Evolutionary conservation across 768 basidiomycete genomes (phyloP).

Genomic region (Kwoniella botswanensis): DNA sequence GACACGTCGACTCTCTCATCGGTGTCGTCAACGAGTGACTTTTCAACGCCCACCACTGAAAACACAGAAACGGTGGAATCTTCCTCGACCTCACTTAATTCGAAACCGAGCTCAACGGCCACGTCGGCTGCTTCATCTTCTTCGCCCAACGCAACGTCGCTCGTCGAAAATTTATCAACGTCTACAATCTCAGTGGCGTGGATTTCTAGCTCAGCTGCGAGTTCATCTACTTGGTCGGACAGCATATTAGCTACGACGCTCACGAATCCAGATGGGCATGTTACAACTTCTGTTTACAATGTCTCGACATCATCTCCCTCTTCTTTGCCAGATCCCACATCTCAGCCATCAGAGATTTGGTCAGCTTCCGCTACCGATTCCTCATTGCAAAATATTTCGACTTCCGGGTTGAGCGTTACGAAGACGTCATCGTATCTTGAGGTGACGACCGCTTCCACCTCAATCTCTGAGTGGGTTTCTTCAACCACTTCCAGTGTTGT

Average conservation of each 20-base stretch:
- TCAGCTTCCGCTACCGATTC: too few relatives aligned
- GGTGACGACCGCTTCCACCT: too few relatives aligned
- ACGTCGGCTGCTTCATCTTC: background rate
- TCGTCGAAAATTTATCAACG: background rate
- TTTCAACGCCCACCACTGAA: background rate
- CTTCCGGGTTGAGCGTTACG: too few relatives aligned
- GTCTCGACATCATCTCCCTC: background rate
- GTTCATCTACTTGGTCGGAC: background rate
- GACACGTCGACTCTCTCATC: background rate
- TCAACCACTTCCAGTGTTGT: background rate
- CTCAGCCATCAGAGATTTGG: too few relatives aligned
- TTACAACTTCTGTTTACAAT: background rate
- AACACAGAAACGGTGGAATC: background rate
- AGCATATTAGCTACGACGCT: background rate
- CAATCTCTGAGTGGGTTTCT: background rate
- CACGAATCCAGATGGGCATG: background rate
- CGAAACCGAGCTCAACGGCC: too few relatives aligned
- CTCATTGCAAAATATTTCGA: too few relatives aligned
- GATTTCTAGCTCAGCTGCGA: background rate
- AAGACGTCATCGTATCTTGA: too few relatives aligned
- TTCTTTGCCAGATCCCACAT: too few relatives aligned
- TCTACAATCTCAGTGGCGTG: background rate
- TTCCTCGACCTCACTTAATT: background rate
- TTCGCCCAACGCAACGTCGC: background rate
- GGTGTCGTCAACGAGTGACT: background rate